Base-by-base conservation (phyloP, 208 protist genomes). In the Leishmania arabica region DNA sequence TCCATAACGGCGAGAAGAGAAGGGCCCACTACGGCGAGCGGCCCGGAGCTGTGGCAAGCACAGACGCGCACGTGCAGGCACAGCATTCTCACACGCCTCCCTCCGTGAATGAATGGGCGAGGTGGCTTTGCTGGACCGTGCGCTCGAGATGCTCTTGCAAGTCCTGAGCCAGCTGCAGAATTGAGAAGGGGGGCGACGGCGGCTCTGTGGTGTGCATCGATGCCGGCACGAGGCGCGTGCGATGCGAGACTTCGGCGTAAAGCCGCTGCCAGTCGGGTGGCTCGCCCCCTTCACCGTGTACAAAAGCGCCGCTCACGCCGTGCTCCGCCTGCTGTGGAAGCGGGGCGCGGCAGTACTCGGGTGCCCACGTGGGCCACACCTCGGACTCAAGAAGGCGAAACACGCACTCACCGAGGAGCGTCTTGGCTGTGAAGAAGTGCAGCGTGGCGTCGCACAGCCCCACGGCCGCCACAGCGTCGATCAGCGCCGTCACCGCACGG, bases 381-480 rank as follows among this genome's bases (percentile, higher is more conserved):
- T 85, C 82, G 6, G 34, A 31, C 64, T 89, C 81, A 37, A 95
- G 53, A 40, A 92, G 70, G 53, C 85, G 80, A 73, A 97, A 90
- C 19, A 90, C 79, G 47, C 89, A 90, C 40, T 87, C 79, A 34
- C 85, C 89, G 4, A 97, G 75, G 8, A 96, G 75, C 4, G 95
- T 89, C 49, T 89, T 85, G 62, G 86, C 87, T 2, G 85, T 89
- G 51, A 92, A 86, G 68, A 96, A 95, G 77, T 93, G 89, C 75
- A 96, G 75, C 37, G 92, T 93, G 37, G 83, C 84, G 85, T 97
- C 93, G 76, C 92, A 96, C 58, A 97, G 86, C 27, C 88, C 88
- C 64, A 97, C 88, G 8, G 92, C 91, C 3, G 91, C 90, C 9
- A 95, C 74, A 13, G 93, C 95, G 85, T 97, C 95, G 49, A 97